phyloP scores from a whole-genome alignment of 805 yeast species.

The Saturnispora saitoi region DNA sequence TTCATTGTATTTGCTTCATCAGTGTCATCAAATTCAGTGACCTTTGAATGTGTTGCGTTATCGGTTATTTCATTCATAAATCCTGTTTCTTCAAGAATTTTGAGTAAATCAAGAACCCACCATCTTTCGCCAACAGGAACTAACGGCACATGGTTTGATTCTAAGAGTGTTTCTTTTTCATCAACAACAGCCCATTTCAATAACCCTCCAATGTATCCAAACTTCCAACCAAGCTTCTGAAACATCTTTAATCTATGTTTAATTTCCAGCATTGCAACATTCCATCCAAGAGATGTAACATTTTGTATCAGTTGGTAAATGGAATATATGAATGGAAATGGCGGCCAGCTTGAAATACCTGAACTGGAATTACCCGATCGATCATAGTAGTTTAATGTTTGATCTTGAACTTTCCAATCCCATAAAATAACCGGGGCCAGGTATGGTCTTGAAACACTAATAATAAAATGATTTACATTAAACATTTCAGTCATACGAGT shows the following conservation, averaged over 20 bases:
- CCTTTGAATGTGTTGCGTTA: background rate
- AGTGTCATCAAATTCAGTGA: background rate
- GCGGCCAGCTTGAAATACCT: background rate
- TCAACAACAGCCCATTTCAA: conserved; percentile 75
- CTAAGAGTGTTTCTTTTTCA: conserved; percentile 73
- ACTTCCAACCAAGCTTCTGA: conserved; percentile 59
- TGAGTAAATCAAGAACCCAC: conserved; percentile 57
- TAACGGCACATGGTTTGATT: conserved; percentile 73
- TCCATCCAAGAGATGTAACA: conserved; percentile 30
- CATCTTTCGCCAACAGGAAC: conserved; percentile 74
- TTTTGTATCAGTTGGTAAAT: conserved; percentile 24
- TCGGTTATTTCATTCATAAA: conserved; percentile 24
- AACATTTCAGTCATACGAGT: conserved; percentile 84
- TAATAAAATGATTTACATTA: conserved; percentile 89
- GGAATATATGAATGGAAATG: background rate
- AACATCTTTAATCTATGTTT: conserved; percentile 77
- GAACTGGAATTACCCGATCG: background rate
- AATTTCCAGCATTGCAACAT: conserved; percentile 63
- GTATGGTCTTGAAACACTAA: conserved; percentile 88
- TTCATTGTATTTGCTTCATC: conserved; percentile 43
- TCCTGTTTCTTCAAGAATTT: conserved; percentile 70
- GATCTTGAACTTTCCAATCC: conserved; percentile 58
- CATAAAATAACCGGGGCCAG: conserved; percentile 81
- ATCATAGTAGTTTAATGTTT: conserved; percentile 7
- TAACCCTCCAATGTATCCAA: conserved; percentile 41